Conservation (phyloP, 768 basidiomycete genomes). For the Naganishia vaughanmartiniae region DNA sequence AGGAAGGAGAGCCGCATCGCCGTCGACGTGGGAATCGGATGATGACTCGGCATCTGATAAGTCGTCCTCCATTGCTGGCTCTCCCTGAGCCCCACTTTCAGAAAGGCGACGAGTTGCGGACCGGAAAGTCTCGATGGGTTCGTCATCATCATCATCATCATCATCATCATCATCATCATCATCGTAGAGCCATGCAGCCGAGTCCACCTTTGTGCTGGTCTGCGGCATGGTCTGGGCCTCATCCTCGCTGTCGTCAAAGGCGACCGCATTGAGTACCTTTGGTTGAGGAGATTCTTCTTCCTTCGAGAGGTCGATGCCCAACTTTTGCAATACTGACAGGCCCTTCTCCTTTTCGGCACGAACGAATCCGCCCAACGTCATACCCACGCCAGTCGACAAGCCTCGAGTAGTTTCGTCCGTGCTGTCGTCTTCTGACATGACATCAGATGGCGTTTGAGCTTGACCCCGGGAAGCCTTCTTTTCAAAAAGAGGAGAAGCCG, state of each 20-base stretch:
- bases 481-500: conserved; percentile 10
- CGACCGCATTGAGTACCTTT: neutral
- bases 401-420: neutral
- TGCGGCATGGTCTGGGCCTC: conserved; percentile 22
- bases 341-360: conserved; percentile 14
- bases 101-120: conserved; percentile 3
- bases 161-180: conserved; percentile 15
- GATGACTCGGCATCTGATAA: neutral
- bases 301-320: conserved; percentile 23
- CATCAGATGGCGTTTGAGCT: neutral
- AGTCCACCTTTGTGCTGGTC: neutral
- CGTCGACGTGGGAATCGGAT: neutral
- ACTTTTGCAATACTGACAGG: conserved; percentile 24
- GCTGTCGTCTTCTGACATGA: neutral
- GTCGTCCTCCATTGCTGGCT: neutral
- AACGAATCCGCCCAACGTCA: conserved; percentile 11
- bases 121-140: conserved; percentile 1
- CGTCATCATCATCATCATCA: conserved; percentile 11
- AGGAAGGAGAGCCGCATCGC: neutral
- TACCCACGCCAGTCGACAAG: neutral
- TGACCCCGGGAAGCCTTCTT: neutral
- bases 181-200: conserved; percentile 12
- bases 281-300: neutral
- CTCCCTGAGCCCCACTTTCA: neutral
- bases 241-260: conserved; percentile 9